Conservation (phyloP, 805 yeast species). For the Zygotorulaspora danielsina region DNA sequence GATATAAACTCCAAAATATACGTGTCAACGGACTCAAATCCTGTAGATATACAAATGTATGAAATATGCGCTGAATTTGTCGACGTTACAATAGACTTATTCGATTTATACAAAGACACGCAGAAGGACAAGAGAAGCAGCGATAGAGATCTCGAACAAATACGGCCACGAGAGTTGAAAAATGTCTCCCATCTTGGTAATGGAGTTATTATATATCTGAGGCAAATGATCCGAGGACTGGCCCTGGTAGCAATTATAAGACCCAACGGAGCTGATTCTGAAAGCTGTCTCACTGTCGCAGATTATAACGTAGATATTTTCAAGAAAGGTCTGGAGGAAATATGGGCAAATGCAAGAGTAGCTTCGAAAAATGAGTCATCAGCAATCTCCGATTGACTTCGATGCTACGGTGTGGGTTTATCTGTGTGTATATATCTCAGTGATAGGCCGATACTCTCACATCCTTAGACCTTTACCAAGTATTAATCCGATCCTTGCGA, state of each 20-base stretch:
- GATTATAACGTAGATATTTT: constrained; percentile 86
- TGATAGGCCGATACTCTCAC: too few species aligned
- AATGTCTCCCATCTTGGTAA: constrained; percentile 75
- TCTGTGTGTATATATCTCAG: too few species aligned
- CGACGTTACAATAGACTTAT: constrained; percentile 87
- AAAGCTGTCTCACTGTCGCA: constrained; percentile 56
- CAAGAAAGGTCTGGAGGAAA: constrained; percentile 67
- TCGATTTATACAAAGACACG: constrained; percentile 53
- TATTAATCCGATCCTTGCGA: too few species aligned
- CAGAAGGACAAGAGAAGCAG: constrained; percentile 6
- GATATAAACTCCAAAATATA: constrained; percentile 91
- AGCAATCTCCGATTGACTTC: too few species aligned
- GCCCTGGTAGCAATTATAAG: constrained; percentile 86
- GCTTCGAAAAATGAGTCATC: too few species aligned
- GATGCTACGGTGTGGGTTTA: too few species aligned
- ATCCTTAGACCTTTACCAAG: too few species aligned
- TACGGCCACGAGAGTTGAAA: constrained; percentile 41
- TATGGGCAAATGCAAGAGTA: constrained; percentile 41
- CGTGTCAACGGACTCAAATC: constrained; percentile 93
- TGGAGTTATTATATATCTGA: constrained; percentile 77
- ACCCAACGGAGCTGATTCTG: constrained; percentile 50
- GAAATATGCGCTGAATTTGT: constrained; percentile 97
- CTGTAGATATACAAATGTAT: constrained; percentile 91
- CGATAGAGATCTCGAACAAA: constrained; percentile 1
- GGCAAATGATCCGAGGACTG: constrained; percentile 88